A percentile compares a stretch with the other conserved stretches of the same genome.
Conservation (phyloP, 352 stramenopile genomes). For the Phytophthora palmivora region DNA sequence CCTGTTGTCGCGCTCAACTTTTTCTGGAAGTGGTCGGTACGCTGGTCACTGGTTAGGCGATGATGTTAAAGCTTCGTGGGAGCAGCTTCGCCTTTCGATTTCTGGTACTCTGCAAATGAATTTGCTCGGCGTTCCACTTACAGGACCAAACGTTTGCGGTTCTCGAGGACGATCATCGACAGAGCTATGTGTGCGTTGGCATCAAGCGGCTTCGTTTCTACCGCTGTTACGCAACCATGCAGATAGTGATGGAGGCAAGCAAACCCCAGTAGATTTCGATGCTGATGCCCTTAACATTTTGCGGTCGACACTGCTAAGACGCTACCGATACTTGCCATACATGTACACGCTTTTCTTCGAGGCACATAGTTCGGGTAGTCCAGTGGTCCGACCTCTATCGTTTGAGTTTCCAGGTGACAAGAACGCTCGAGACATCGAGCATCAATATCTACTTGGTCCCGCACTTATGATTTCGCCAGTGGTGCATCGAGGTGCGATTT, state of each 20-base stretch:
- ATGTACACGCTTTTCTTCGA: slow-evolving; percentile 86
- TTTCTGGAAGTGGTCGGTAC: slow-evolving; percentile 66
- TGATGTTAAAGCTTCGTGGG: slow-evolving; percentile 68
- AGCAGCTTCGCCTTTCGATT: slow-evolving; percentile 81
- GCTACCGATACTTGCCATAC: slow-evolving; percentile 84
- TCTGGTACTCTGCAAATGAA: slow-evolving; percentile 79
- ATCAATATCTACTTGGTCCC: slow-evolving; percentile 77
- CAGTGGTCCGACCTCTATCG: slow-evolving; percentile 60
- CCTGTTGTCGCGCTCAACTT: slow-evolving; percentile 75
- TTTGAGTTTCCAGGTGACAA: slow-evolving; percentile 75
- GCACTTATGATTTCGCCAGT: slow-evolving; percentile 86
- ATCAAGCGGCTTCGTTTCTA: slow-evolving; percentile 82
- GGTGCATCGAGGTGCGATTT: slow-evolving; percentile 67
- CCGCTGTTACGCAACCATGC: slow-evolving; percentile 83
- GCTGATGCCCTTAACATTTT: slow-evolving; percentile 69
- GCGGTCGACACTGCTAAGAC: slow-evolving; percentile 58
- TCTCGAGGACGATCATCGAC: slow-evolving; percentile 50
- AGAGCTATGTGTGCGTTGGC: slow-evolving; percentile 86
- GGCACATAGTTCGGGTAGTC: slow-evolving; percentile 50
- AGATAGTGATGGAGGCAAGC: slow-evolving; percentile 36
- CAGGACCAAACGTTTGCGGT: slow-evolving; percentile 74
- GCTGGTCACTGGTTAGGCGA: slow-evolving; percentile 68
- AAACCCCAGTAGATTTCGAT: slow-evolving; percentile 79
- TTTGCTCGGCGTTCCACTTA: slow-evolving; percentile 75
- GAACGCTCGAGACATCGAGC: slow-evolving; percentile 46